Conservation (phyloP, 805 yeast species). For the Trichomonascus vanleenenianus region DNA sequence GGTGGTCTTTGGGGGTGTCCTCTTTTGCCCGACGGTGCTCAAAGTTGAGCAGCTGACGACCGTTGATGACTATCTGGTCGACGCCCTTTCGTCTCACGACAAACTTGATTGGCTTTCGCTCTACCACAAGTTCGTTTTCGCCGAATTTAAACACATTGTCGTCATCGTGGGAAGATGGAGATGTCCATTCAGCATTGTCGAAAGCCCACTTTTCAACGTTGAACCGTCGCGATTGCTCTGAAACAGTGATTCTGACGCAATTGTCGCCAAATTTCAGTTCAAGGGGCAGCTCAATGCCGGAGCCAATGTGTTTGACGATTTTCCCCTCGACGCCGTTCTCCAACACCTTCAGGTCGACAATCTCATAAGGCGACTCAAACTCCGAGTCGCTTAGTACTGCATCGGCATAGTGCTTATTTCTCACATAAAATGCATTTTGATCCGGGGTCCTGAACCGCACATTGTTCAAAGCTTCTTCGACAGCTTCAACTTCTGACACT, state of each 20-base stretch:
- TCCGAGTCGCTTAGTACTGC: constrained; percentile 27
- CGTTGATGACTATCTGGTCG: constrained; percentile 55
- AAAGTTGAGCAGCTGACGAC: constrained; percentile 59
- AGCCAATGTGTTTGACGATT: constrained; percentile 7
- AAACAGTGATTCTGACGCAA: constrained; percentile 53
- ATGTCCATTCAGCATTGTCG: constrained; percentile 21
- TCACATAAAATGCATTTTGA: constrained; percentile 73
- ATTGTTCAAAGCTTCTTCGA: neutral
- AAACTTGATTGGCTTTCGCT: constrained; percentile 43
- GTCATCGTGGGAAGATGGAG: constrained; percentile 1
- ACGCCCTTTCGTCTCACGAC: constrained; percentile 39
- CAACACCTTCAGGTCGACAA: constrained; percentile 25
- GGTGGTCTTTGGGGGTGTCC: constrained; percentile 29
- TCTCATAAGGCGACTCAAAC: constrained; percentile 29
- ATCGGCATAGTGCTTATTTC: constrained; percentile 64
- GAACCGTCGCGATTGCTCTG: constrained; percentile 47
- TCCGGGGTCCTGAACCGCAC: constrained; percentile 60
- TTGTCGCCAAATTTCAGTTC: constrained; percentile 46
- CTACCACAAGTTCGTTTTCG: constrained; percentile 35
- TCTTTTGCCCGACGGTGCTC: constrained; percentile 64
- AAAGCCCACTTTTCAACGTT: constrained; percentile 38
- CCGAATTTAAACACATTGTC: constrained; percentile 26
- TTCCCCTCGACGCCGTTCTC: constrained; percentile 28
- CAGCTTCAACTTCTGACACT: neutral
- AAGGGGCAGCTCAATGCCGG: constrained; percentile 15